Percentiles rank a stretch among this genome's conserved stretches.
phyloP scores from a whole-genome alignment of 164 flowering plant genomes.

The Stephania cephalantha region DNA sequence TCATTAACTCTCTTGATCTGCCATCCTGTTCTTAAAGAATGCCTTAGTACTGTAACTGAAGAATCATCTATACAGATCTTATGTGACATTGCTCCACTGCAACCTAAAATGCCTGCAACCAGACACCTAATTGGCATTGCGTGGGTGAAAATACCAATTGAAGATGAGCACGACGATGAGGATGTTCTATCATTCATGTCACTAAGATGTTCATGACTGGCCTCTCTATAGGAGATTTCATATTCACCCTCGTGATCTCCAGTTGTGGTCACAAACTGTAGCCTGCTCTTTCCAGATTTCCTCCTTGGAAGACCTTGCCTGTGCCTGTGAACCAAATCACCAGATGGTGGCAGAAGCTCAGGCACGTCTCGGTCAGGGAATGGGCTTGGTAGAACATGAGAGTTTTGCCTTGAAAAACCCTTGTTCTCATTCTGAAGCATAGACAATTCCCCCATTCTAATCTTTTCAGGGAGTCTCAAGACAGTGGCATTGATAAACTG shows the following conservation, averaged over 20 bases:
- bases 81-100: constrained; percentile 61
- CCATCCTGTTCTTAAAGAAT: constrained; percentile 87
- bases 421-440: constrained; percentile 50
- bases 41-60: constrained; percentile 69
- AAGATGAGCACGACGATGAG: constrained; percentile 30
- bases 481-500: constrained; percentile 67
- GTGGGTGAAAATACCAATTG: constrained; percentile 84
- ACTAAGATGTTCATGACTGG: constrained; percentile 32
- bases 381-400: constrained; percentile 33
- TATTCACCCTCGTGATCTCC: constrained; percentile 67
- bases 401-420: constrained; percentile 29
- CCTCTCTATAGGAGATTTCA: constrained; percentile 50
- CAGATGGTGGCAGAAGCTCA: constrained; percentile 37
- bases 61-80: constrained; percentile 94
- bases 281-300: constrained; percentile 91
- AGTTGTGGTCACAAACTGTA: constrained; percentile 63
- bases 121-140: constrained; percentile 83
- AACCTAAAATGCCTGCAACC: constrained; percentile 76
- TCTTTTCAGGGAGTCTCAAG: constrained; percentile 49
- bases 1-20: constrained; percentile 85
- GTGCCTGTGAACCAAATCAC: constrained; percentile 60
- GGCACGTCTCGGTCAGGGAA: constrained; percentile 44
- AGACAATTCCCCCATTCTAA: constrained; percentile 39
- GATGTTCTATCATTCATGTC: constrained; percentile 37
- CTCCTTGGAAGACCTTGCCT: constrained; percentile 60